These are phyloP conservation scores for Mycena indigotica DNA, from an alignment of 768 basidiomycete species.

Conservation along the genomic window DNA sequence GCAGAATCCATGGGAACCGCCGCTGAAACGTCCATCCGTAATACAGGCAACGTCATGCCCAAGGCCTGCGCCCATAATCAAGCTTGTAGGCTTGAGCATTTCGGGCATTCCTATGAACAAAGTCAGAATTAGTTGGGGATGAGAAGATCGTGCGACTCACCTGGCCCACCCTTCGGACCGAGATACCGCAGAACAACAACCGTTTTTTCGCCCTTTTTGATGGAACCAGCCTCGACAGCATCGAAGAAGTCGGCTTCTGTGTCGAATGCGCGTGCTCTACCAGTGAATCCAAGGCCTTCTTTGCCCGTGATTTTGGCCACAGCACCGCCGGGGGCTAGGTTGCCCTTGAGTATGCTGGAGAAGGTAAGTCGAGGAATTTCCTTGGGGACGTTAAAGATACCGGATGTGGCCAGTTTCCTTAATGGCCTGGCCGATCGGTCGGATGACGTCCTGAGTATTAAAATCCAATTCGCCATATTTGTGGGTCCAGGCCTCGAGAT, in stretches of 20 bases:
- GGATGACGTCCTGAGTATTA: constrained; percentile 78
- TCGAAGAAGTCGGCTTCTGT: constrained; percentile 83
- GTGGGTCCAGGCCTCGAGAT: constrained; percentile 86
- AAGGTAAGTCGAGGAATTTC: constrained; percentile 1
- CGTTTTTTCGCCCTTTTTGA: constrained; percentile 95
- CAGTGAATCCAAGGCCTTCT: constrained; percentile 86
- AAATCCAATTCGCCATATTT: constrained; percentile 75
- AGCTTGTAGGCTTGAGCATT: constrained; percentile 97
- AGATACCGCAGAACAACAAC: constrained; percentile 94
- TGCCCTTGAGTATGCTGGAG: constrained; percentile 82
- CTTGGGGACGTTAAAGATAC: constrained; percentile 40
- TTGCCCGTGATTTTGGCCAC: constrained; percentile 97
- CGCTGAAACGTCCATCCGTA: constrained; percentile 97
- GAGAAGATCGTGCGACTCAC: constrained; percentile 45
- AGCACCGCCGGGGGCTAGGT: constrained; percentile 93
- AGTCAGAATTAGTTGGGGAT: constrained; percentile 19
- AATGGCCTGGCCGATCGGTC: constrained; percentile 84
- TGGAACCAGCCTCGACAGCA: constrained; percentile 85
- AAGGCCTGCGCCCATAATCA: constrained; percentile 98
- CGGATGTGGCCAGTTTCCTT: constrained; percentile 89
- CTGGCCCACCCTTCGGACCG: constrained; percentile 95
- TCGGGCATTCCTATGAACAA: constrained; percentile 88
- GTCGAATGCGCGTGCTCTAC: constrained; percentile 92
- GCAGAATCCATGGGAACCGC: constrained; percentile 67
- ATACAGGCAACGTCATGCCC: constrained; percentile 95